Conservation (phyloP, 2,329 filamentous ascomycete species). For the Ascochyta pisi region DNA sequence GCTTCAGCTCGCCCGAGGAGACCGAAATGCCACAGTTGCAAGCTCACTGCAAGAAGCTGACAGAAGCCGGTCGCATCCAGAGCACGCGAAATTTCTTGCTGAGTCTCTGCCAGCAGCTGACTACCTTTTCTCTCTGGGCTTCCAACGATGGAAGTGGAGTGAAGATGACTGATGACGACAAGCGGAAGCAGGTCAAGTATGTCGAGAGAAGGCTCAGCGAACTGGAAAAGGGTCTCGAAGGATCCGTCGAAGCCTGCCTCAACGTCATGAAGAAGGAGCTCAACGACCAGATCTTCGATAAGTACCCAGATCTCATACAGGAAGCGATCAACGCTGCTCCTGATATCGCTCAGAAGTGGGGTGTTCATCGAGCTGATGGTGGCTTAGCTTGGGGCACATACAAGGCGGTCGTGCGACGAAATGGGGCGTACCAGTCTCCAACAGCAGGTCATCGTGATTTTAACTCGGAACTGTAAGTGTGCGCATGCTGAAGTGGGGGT, state of each 20-base stretch:
- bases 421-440: conserved; percentile 55
- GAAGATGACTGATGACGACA: conserved; percentile 51
- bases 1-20: conserved; percentile 61
- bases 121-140: conserved; percentile 61
- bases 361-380: conserved; percentile 49
- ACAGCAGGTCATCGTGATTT: conserved; percentile 50
- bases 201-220: conserved; percentile 50
- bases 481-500: neutral
- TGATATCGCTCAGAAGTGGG: conserved; percentile 46
- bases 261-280: conserved; percentile 51
- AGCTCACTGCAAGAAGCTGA: conserved; percentile 65
- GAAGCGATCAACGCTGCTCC: conserved; percentile 49
- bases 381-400: conserved; percentile 62
- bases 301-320: conserved; percentile 50
- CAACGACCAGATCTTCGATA: conserved; percentile 56
- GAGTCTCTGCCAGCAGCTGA: conserved; percentile 58
- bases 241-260: conserved; percentile 50
- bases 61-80: conserved; percentile 56
- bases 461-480: conserved; percentile 45
- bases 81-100: conserved; percentile 60
- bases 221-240: conserved; percentile 53
- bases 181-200: conserved; percentile 50
- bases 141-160: conserved; percentile 52
- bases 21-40: conserved; percentile 65
- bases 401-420: conserved; percentile 61